Base-by-base conservation (phyloP, 257 asterid genomes). In the Nicotiana obtusifolia region DNA sequence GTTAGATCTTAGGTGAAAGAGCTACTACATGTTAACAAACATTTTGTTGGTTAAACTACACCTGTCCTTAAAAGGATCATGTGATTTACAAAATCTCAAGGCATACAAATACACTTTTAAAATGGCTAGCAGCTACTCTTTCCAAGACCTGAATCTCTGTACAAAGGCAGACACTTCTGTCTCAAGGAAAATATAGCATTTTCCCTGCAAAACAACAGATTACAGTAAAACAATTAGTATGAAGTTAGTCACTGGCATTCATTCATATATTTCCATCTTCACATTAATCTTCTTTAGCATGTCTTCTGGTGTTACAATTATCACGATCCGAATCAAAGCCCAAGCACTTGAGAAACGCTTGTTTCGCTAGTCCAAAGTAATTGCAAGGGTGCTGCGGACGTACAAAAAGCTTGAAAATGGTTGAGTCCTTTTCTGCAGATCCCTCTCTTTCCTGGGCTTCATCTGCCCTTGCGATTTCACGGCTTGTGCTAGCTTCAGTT, bases 301-400 rank as follows among this genome's bases (percentile, higher is more conserved):
- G 89, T 84, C 84, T 84, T 81, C 35, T 31, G 31, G 52, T 76
- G 83, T 41, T 57, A 52, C 83, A 71, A 83, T 80, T 81, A 56
- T 88, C 86, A 0, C 87, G 60, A 79, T 75, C 67, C 11, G 89
- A 83, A 85, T 88, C 92, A 54, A 92, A 75, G 83, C 97, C 97
- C 20, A 92, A 83, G 61, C 97, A 92, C 86, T 92, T 92, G 7
- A 92, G 85, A 75, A 90, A 78, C 5, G 97, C 95, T 41, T 78
- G 87, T 83, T 88, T 92, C 1, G 84, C 89, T 33, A 85, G 84
- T 77, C 87, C 89, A 4, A 89, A 73, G 77, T 85, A 92, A 87
- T 81, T 87, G 87, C 97, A 92, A 73, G 95, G 97, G 84, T 92
- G 94, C 75, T 64, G 77, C 24, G 92, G 86, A 61, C 47, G 87